Evolutionary conservation across 2,329 filamentous ascomycete species (phyloP), one percentile per base, ranked within the genome.

Genomic region (Alternaria triticina): DNA sequence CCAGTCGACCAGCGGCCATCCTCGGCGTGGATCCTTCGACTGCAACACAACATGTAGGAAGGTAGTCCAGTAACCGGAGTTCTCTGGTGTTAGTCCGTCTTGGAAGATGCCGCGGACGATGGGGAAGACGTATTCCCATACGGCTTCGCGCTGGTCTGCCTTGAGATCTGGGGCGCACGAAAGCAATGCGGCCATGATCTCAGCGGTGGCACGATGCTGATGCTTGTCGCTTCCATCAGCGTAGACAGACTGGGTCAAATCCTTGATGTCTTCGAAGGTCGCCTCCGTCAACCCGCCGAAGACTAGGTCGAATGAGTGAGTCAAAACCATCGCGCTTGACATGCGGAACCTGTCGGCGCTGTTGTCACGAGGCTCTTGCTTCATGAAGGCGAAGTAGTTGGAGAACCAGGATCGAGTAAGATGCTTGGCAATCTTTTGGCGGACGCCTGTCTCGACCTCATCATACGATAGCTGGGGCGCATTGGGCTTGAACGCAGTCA

Each of bases 181-280:
- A 25, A 99, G 85, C 72, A 99, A 81, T 5, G 93, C 94, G 13
- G 92, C 94, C 54, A 99, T 83, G 59, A 99, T 97, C 81, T 99
- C 96, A 0, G 96, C 89, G 3, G 96, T 97, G 15, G 96, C 96
- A 56, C 96, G 92, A 78, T 99, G 96, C 78, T 99, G 95, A 79
- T 99, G 96, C 81, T 97, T 97, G 78, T 99, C 96, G 72, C 90
- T 96, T 10, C 96, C 96, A 78, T 99, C 95, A 13, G 90, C 95
- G 74, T 93, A 98, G 0, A 96, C 89, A 2, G 88, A 87, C 62
- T 87, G 84, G 6, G 92, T 88, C 64, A 97, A 85, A 70, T 94
- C 90, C 75, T 95, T 91, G 78, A 99, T 90, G 59, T 99, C 96
- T 6, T 95, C 89, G 72, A 97, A 92, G 0, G 89, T 96, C 23